phyloP scores from a whole-genome alignment of 202 grass and related monocot genomes.

The Setaria italica region DNA sequence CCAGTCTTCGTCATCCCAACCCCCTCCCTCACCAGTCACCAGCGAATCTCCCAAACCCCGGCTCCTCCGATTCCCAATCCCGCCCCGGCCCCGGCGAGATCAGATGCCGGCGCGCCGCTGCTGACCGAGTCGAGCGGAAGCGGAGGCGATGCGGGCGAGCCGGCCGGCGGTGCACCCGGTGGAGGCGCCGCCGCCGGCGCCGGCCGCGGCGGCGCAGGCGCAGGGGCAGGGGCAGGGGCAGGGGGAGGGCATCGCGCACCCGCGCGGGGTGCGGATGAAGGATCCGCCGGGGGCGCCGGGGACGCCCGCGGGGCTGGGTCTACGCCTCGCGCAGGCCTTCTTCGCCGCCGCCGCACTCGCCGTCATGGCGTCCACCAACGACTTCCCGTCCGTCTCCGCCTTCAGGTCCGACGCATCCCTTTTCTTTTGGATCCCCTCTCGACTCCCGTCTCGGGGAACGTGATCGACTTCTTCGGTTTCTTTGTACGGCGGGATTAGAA shows the following conservation, averaged over 20 bases:
- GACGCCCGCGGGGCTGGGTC: constrained; percentile 62
- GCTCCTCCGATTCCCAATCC: neutral
- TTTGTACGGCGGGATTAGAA: neutral
- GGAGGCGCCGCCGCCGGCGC: constrained; percentile 67
- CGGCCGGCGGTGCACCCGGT: constrained; percentile 83
- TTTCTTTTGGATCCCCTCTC: neutral
- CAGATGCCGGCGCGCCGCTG: constrained; percentile 18
- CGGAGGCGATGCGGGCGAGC: constrained; percentile 62
- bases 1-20: neutral
- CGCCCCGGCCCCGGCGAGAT: neutral
- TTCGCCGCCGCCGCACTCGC: constrained; percentile 69
- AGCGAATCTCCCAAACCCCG: constrained; percentile 10
- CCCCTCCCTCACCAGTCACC: neutral
- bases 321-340: constrained; percentile 68
- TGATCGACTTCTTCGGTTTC: neutral
- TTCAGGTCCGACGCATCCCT: constrained; percentile 60
- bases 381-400: constrained; percentile 87
- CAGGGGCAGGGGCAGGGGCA: constrained; percentile 54
- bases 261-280: constrained; percentile 71
- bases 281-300: constrained; percentile 74
- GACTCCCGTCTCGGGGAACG: too few relatives aligned
- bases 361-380: constrained; percentile 78
- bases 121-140: neutral
- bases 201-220: constrained; percentile 51
- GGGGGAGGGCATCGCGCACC: constrained; percentile 49